These are phyloP conservation scores for Phytophthora quininea DNA, from an alignment of 352 stramenopile genomes.

Conservation along the genomic window DNA sequence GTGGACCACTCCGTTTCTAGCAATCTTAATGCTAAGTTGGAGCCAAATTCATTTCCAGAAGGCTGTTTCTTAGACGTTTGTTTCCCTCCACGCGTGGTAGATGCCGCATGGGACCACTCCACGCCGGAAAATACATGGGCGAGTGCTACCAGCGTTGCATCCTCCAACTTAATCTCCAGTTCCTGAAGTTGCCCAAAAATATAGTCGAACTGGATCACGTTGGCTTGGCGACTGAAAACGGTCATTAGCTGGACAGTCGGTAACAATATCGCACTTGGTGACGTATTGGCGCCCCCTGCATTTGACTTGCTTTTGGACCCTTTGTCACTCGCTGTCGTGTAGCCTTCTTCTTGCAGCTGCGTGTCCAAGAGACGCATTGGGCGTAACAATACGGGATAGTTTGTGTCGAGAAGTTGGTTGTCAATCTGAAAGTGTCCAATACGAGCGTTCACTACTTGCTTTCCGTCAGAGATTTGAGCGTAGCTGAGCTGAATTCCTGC, in stretches of 20 bases:
- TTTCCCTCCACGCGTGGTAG: constrained; percentile 31
- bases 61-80: constrained; percentile 14
- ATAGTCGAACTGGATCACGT: constrained; percentile 85
- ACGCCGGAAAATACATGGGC: constrained; percentile 79
- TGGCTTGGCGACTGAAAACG: constrained; percentile 66
- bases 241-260: constrained; percentile 85
- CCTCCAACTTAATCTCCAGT: constrained; percentile 87
- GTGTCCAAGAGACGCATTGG: constrained; percentile 72
- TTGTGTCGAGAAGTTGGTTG: constrained; percentile 86
- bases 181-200: constrained; percentile 89
- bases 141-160: constrained; percentile 76
- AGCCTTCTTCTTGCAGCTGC: constrained; percentile 70
- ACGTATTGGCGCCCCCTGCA: constrained; percentile 5
- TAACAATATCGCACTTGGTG: constrained; percentile 48
- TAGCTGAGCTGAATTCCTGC: constrained; percentile 83
- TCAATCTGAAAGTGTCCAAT: constrained; percentile 85
- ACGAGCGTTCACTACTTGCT: constrained; percentile 79
- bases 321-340: constrained; percentile 27
- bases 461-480: constrained; percentile 64
- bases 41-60: constrained; percentile 35
- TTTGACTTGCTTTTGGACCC: constrained; percentile 14
- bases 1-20: constrained; percentile 68
- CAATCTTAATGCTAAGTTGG: constrained; percentile 57
- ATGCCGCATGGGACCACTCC: constrained; percentile 52
- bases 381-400: constrained; percentile 80